Evolutionary conservation across 2,329 filamentous ascomycete genomes (phyloP), one percentile per base, ranked within the genome.

Genomic region (Ilyonectria sp.): DNA sequence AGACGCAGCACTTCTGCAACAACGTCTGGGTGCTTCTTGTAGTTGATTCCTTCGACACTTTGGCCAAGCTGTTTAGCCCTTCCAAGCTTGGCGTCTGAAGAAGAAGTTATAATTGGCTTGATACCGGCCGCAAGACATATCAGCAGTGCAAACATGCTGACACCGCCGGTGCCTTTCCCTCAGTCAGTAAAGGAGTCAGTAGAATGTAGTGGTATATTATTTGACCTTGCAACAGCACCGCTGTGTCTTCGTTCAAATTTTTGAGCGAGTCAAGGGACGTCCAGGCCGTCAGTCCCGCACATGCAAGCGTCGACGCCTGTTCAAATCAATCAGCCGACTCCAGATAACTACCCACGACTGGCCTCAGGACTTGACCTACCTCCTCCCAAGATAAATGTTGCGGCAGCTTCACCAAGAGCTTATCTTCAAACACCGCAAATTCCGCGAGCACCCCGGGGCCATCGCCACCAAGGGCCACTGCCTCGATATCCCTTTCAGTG

Each of bases 101-200:
- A 77, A 1, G 76, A 78, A 6, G 75, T 77, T 58, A 78, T 73
- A 61, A 78, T 77, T 6, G 72, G 70, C n/a, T 61, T 50, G 13
- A 74, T 58, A 11, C 73, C 75, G 11, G 57, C 68, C 6, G 72
- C 76, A 26, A 76, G 61, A 31, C 70, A 73, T 13, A 78, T 43
- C 11, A 75, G 47, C 15, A 76, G 60, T 15, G 71, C 70, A 31
- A 75, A 75, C 67, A 77, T 57, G 66, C 74, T 76, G 17, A 78
- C 76, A 21, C 76, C 76, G 6, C 77, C 63, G 67, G 57, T 60
- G 31, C 57, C 57, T 60, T 10, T 58, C 8, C 15, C 15, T 2
- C 15, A 4, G 15, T 10, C 35, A 15, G 15, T 10, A 37, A 13
- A 35, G 8, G 10, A 4, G 15, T 37, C 35, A 10, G 8, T 10